Base-by-base conservation (phyloP, 495 filamentous ascomycete species). In the Aspergillus sclerotiicarbonarius region DNA sequence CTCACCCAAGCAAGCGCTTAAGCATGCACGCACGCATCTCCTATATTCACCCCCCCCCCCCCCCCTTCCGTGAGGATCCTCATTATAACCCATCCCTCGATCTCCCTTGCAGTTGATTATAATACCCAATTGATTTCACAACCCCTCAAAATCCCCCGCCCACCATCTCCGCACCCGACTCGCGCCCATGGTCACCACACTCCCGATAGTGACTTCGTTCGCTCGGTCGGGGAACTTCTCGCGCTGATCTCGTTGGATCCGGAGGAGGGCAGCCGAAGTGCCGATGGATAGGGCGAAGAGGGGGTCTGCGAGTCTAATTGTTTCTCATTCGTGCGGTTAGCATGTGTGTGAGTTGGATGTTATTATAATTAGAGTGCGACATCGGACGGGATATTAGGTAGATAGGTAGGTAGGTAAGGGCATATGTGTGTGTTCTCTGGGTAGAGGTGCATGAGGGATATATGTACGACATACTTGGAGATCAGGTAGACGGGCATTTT, bases 211-310 rank as follows among this genome's bases (percentile, higher is more conserved):
- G 21, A 74, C 72, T 44, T 76, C 62, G 18, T 67, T 56, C 12
- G 67, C 68, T 19, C 61, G 59, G 45, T 75, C 74, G 12, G 70
- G 67, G 29, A 65, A 57, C 59, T 78, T 75, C 58, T 90, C 89
- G 59, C 80, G 84, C 67, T 94, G 89, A 66, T 98, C 94, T 21
- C 92, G 88, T 62, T 86, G 89, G 69, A 98, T 70, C 60, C 73
- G 71, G 45, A 80, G 54, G 61, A 77, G 45, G 70, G 82, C 53
- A 75, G 89, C 58, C 74, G 87, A 48, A 77, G 82, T 10, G 79
- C 87, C 94, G 66, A 97, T 93, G 51, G 82, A 71, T 41, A 96
- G 59, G 41, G 91, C 94, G 68, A 97, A 98, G 60, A 96, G 65
- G 18, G 93, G 94, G 67, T 98, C 94, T 19, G 82, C 84, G 49